Base-by-base conservation (phyloP, 202 grass and related monocot species). In the Panicum hallii region DNA sequence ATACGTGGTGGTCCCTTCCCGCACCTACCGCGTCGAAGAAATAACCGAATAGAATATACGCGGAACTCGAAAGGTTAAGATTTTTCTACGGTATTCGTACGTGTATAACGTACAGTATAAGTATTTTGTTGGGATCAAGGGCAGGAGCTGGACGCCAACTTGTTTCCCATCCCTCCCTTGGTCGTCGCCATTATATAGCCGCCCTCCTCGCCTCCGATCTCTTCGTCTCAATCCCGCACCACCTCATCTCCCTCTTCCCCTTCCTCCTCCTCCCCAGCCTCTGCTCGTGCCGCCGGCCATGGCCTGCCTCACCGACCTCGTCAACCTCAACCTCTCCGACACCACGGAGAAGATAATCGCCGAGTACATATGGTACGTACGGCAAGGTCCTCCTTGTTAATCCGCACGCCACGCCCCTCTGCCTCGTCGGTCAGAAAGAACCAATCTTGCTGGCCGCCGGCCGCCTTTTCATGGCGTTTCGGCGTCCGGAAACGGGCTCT, bases 301-400 rank as follows among this genome's bases (percentile, higher is more conserved):
- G 95, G 88, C 95, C 78, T 87, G 78, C 47, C 95, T 98, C 89
- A 88, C 92, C 69, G 95, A 98, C 88, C 95, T 98, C 58, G 3
- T 98, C 87, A 98, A 98, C 70, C 89, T 98, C 49, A 72, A 92
- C 90, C 95, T 98, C 80, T 72, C 77, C 44, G 92, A 82, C 65
- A 58, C 85, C 89, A 93, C 95, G 7, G 89, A 98, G 43, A 98
- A 95, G 90, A 98, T 98, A 83, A 95, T 98, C 79, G 95, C 91
- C 16, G 95, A 98, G 91, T 98, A 98, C 87, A 95, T 98, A 92
- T 98, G 95, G 95, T 98, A 83, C 38, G 95, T 98, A 80, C 38
- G 92, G 9, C 88, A 12, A 9, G 76, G 40, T 60, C 55, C 55
- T 52, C 71, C 67, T 20, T 44, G 1, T 23, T 52, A 42, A 46